Evolutionary conservation across 345 rosid species (phyloP), one percentile per base, ranked within the genome.

Genomic region (Ceriops decandra): DNA sequence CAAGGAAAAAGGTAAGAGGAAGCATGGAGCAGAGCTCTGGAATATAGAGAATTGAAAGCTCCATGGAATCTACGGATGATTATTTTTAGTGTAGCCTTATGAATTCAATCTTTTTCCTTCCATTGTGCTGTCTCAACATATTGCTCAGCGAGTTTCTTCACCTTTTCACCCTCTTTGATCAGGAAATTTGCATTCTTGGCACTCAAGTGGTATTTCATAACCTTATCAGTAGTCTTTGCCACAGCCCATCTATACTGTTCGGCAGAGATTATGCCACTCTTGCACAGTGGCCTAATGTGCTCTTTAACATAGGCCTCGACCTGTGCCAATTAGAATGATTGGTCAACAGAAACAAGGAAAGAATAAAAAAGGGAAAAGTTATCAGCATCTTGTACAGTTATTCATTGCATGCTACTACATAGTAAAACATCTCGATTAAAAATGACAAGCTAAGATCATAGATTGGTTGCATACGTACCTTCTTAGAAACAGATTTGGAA

Each of bases 81-180:
- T 26, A 28, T 19, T 54, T 3, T 38, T 30, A 47, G 36, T 26
- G 8, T 13, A 30, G 46, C 76, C 72, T 65, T 30, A 5, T 17
- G 7, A 69, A 63, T 60, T 82, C 80, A 19, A 54, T 31, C 59
- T 62, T 83, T 90, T 62, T 72, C 85, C 85, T 85, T 83, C 63
- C 82, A 81, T 67, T 83, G 93, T 10, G 96, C 86, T 26, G 97
- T 76, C 78, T 95, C 96, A 7, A 86, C 83, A 24, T 95, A 95
- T 74, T 95, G 95, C 82, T 91, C 95, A 1, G 99, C 96, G 5
- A 92, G 97, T 78, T 88, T 92, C 87, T 92, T 95, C 72, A 92
- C 97, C 82, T 90, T 92, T 79, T 92, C 99, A 32, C 93, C 99
- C 84, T 92, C 99, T 87, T 88, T 92, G 67, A 95, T 86, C 61